Evolutionary conservation across 441 rosid genomes (phyloP).

Genomic region (Syzygium syzygioides): DNA sequence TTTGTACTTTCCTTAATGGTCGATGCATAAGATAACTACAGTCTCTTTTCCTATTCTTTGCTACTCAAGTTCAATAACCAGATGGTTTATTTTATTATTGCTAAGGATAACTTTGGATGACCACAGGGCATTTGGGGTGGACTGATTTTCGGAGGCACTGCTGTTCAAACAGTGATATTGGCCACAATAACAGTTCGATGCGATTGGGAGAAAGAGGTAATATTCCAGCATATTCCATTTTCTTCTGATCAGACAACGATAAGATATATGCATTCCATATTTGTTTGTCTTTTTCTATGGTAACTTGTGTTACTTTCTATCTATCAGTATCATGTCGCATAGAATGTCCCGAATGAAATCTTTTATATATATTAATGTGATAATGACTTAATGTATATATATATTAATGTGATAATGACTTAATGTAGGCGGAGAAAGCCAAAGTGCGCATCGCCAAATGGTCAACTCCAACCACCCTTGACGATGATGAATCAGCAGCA

Average conservation of each 20-base stretch:
- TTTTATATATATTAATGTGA: background rate
- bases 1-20: background rate
- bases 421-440: background rate
- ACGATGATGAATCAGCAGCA: background rate
- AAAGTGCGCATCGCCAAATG: background rate
- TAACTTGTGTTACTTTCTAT: background rate
- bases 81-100: background rate
- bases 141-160: constrained; percentile 37
- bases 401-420: background rate
- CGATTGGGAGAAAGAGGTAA: constrained; percentile 42
- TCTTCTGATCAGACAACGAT: background rate
- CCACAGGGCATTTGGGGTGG: constrained; percentile 46
- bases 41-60: background rate
- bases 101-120: background rate
- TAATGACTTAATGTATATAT: background rate
- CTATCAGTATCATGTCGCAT: background rate
- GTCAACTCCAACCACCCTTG: background rate
- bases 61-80: background rate
- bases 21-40: background rate
- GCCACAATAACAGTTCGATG: constrained; percentile 24
- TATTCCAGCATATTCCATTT: background rate
- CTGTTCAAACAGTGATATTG: constrained; percentile 34
- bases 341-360: background rate
- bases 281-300: background rate
- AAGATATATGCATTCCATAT: background rate